Evolutionary conservation across 2,329 filamentous ascomycete genomes (phyloP).

Genomic region (Fusarium subtropicale): DNA sequence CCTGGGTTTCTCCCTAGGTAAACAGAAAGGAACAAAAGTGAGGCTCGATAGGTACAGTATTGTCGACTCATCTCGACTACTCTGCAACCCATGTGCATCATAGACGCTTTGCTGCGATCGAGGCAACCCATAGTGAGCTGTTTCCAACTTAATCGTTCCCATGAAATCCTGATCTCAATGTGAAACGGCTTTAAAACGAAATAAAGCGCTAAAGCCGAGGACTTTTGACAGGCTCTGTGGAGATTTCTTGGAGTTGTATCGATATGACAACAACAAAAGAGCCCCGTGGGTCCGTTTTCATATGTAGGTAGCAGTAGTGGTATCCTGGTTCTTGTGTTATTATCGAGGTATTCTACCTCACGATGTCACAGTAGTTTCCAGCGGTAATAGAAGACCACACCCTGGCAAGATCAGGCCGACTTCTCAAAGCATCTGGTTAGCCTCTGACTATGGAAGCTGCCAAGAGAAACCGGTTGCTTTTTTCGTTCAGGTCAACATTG

Average conservation of each 20-base stretch:
- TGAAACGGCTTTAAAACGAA: constrained; percentile 28
- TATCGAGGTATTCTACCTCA: constrained; percentile 10
- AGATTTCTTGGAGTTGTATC: constrained; percentile 21
- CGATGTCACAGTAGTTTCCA: constrained; percentile 26
- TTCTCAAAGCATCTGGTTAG: constrained; percentile 3
- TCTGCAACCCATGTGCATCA: constrained; percentile 19
- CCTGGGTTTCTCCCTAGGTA: constrained; percentile 25
- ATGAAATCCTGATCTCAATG: not conserved
- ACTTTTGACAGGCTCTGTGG: constrained; percentile 13
- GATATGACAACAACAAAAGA: constrained; percentile 25
- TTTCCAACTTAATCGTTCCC: constrained; percentile 1
- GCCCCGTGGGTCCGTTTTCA: constrained; percentile 9
- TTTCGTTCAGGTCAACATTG: constrained; percentile 14
- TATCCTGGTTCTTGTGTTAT: constrained; percentile 15
- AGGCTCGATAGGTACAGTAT: constrained; percentile 26
- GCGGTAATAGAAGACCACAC: constrained; percentile 21
- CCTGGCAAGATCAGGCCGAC: constrained; percentile 20
- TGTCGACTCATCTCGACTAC: constrained; percentile 13
- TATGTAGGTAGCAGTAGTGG: not conserved
- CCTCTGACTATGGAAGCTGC: constrained; percentile 32
- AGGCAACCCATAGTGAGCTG: not conserved
- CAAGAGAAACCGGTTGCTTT: constrained; percentile 33
- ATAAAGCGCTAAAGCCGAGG: constrained; percentile 2
- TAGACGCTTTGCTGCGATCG: not conserved
- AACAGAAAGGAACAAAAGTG: constrained; percentile 25